Percentiles rank a stretch among this genome's conserved stretches.
Conservation (phyloP, 2,329 filamentous ascomycete species). For the Neurospora sp. region DNA sequence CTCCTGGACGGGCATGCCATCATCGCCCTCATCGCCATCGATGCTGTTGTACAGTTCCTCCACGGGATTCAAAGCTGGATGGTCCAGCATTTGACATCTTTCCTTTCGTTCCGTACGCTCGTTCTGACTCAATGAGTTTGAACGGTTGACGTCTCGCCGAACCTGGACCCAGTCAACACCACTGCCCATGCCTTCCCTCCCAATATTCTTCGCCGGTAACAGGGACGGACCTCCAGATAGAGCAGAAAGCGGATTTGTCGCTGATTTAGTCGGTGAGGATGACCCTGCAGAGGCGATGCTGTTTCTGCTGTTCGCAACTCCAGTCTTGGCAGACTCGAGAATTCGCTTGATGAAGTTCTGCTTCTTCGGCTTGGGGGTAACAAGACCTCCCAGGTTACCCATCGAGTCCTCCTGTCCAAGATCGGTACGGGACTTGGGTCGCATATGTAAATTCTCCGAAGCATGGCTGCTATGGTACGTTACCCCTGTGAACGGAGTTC, state of each 20-base stretch:
- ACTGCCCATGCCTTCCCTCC: conserved; percentile 56
- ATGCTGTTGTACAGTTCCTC: conserved; percentile 78
- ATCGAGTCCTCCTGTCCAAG: conserved; percentile 52
- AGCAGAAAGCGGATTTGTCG: conserved; percentile 32
- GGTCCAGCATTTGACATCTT: conserved; percentile 88
- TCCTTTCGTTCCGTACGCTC: conserved; percentile 79
- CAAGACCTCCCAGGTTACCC: conserved; percentile 67
- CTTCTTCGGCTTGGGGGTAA: conserved; percentile 67
- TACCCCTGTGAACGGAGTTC: conserved; percentile 63
- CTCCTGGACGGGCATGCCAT: conserved; percentile 74
- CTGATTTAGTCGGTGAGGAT: conserved; percentile 35
- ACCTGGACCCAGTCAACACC: conserved; percentile 93
- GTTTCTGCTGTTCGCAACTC: conserved; percentile 78
- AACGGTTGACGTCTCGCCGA: conserved; percentile 87
- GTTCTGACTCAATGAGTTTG: conserved; percentile 83
- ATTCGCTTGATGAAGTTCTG: conserved; percentile 94
- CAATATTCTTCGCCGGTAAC: conserved; percentile 37
- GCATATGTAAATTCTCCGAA: conserved; percentile 38
- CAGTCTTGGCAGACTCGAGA: conserved; percentile 86
- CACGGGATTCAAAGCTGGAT: conserved; percentile 78
- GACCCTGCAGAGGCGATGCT: conserved; percentile 59
- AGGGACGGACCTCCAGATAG: conserved; percentile 24
- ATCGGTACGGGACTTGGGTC: conserved; percentile 57
- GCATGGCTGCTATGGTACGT: conserved; percentile 87
- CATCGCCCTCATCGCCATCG: conserved; percentile 81